Percentiles rank a stretch among this genome's conserved stretches.
phyloP scores from a whole-genome alignment of 2,329 filamentous ascomycete species.

The Sporothrix protearum region DNA sequence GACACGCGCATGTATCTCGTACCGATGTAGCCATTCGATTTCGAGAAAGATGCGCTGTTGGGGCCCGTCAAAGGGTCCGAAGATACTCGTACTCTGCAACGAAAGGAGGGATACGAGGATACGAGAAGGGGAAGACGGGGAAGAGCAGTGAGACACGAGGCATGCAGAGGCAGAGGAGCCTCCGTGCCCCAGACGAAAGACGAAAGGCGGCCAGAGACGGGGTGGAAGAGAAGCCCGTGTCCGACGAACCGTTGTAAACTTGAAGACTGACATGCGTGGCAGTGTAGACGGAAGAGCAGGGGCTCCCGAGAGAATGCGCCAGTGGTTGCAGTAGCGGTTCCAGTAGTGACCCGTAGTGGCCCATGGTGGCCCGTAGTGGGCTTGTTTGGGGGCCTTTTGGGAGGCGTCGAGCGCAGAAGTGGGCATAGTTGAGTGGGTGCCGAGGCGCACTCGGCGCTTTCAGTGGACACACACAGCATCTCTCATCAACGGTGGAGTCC shows the following conservation, averaged over 20 bases:
- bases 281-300: neutral
- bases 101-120: neutral
- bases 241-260: neutral
- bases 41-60: neutral
- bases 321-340: conserved; percentile 4
- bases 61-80: neutral
- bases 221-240: neutral
- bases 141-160: neutral
- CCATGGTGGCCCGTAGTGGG: neutral
- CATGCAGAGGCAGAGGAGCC: too few relatives aligned
- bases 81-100: neutral
- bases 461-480: neutral
- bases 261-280: neutral
- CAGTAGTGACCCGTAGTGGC: neutral
- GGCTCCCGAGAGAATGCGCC: neutral
- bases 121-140: neutral
- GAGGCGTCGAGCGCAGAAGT: neutral
- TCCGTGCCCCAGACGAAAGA: neutral
- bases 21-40: neutral
- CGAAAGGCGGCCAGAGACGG: neutral
- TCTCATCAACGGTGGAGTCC: neutral
- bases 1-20: neutral
- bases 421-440: neutral
- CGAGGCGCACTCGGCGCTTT: neutral
- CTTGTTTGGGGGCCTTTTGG: too few relatives aligned